phyloP scores from a whole-genome alignment of 2,329 filamentous ascomycete species.

The Didymella sp. region DNA sequence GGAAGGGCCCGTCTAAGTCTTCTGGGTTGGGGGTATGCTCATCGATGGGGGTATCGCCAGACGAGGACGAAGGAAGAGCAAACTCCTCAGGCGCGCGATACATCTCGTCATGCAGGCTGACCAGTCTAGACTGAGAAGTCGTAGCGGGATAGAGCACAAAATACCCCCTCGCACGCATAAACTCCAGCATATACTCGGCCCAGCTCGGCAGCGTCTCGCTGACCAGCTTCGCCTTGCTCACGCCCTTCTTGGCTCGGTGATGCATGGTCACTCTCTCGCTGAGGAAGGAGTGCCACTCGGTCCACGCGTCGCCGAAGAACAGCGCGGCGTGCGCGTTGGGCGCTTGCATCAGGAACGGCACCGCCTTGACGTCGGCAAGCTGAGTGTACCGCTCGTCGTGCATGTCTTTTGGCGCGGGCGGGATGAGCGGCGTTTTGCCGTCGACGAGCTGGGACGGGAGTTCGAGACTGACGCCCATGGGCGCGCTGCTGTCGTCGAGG shows the following conservation, averaged over 20 bases:
- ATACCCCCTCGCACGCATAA: slow-evolving; percentile 79
- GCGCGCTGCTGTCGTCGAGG: slow-evolving; percentile 57
- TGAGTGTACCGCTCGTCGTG: slow-evolving; percentile 39
- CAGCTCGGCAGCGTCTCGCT: slow-evolving; percentile 75
- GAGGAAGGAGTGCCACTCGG: slow-evolving; percentile 82
- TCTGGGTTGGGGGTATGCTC: neutral
- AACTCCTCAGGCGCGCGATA: slow-evolving; percentile 75
- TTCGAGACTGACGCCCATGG: slow-evolving; percentile 83
- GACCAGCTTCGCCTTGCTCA: slow-evolving; percentile 54
- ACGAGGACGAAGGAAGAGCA: slow-evolving; percentile 11
- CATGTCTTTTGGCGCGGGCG: slow-evolving; percentile 54
- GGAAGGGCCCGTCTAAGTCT: slow-evolving; percentile 43
- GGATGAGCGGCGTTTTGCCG: slow-evolving; percentile 62
- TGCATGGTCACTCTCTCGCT: slow-evolving; percentile 63
- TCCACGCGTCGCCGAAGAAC: slow-evolving; percentile 86
- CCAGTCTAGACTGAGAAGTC: slow-evolving; percentile 56
- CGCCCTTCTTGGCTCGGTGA: slow-evolving; percentile 13
- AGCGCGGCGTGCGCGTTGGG: slow-evolving; percentile 83
- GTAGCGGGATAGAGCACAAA: slow-evolving; percentile 77
- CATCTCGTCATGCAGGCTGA: slow-evolving; percentile 80
- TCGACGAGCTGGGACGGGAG: slow-evolving; percentile 71
- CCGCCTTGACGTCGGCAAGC: slow-evolving; percentile 43
- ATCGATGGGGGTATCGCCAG: neutral
- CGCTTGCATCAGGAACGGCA: slow-evolving; percentile 82
- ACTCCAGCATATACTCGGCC: slow-evolving; percentile 78